phyloP scores from a whole-genome alignment of 108 stramenopile species.

The Conticribra guillardii region DNA sequence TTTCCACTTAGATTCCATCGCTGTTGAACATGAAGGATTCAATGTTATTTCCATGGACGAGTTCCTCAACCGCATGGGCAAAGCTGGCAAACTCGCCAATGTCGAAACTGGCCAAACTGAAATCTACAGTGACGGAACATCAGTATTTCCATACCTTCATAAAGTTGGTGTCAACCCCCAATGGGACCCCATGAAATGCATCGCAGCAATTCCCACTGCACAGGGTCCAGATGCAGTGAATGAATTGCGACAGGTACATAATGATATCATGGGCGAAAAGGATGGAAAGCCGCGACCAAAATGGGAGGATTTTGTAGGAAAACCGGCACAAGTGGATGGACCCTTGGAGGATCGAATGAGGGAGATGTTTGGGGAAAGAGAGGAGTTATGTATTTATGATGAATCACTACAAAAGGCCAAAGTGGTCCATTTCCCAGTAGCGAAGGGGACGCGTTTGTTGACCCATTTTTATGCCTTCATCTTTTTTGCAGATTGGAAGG shows the following conservation, averaged over 20 bases:
- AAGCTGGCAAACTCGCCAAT: conserved; percentile 50
- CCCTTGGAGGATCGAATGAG: conserved; percentile 63
- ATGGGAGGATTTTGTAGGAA: conserved; percentile 40
- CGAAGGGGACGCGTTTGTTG: conserved; percentile 56
- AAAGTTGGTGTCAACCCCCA: conserved; percentile 56
- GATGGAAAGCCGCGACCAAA: conserved; percentile 31
- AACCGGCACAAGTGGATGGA: conserved; percentile 67
- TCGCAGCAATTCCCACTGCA: conserved; percentile 74
- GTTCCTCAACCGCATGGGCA: conserved; percentile 73
- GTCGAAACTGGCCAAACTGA: conserved; percentile 27
- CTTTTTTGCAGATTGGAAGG: conserved; percentile 83
- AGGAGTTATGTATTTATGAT: conserved; percentile 77
- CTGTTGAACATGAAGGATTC: conserved; percentile 76
- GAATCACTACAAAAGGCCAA: conserved; percentile 60
- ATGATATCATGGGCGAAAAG: conserved; percentile 33
- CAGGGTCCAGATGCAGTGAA: conserved; percentile 54
- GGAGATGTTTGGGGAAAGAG: conserved; percentile 68
- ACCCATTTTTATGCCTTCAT: conserved; percentile 88
- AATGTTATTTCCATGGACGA: conserved; percentile 88
- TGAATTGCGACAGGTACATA: conserved; percentile 44
- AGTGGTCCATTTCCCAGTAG: conserved; percentile 72
- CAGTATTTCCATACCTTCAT: conserved; percentile 45
- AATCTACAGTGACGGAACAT: conserved; percentile 15
- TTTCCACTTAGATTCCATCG: conserved; percentile 79
- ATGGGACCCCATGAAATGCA: conserved; percentile 75